A percentile compares a stretch with the other conserved stretches of the same genome.
Evolutionary conservation across 805 yeast genomes (phyloP).

Genomic region (Hanseniaspora mollemarum): DNA sequence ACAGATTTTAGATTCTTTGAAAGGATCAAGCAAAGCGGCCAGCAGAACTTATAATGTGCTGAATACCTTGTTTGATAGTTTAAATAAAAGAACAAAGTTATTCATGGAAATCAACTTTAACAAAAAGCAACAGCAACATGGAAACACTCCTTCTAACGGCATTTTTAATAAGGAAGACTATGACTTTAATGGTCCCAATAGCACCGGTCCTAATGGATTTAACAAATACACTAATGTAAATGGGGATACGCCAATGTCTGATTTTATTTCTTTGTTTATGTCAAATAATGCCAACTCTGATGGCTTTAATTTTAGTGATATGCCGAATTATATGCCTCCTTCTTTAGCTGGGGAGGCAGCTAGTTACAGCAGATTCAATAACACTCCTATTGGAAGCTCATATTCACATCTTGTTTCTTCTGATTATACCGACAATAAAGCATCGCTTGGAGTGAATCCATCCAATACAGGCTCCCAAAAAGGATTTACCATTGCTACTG

Average conservation of each 20-base stretch:
- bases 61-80: slow-evolving; percentile 67
- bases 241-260: background rate
- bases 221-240: background rate
- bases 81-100: slow-evolving; percentile 59
- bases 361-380: background rate
- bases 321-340: background rate
- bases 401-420: background rate
- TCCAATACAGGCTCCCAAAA: background rate
- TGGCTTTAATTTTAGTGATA: background rate
- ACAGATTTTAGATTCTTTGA: slow-evolving; percentile 56
- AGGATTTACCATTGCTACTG: slow-evolving; percentile 1
- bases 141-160: background rate
- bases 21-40: slow-evolving; percentile 67
- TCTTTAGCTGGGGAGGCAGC: background rate
- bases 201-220: background rate
- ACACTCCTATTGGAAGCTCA: background rate
- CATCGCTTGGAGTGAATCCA: background rate
- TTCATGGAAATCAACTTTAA: slow-evolving; percentile 25
- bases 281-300: background rate
- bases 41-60: slow-evolving; percentile 66
- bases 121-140: background rate
- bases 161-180: background rate
- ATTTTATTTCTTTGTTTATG: background rate
- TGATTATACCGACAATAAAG: background rate
- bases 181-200: background rate